Conservation (phyloP, 108 stramenopile species). For the Fistulifera pelliculosa region DNA sequence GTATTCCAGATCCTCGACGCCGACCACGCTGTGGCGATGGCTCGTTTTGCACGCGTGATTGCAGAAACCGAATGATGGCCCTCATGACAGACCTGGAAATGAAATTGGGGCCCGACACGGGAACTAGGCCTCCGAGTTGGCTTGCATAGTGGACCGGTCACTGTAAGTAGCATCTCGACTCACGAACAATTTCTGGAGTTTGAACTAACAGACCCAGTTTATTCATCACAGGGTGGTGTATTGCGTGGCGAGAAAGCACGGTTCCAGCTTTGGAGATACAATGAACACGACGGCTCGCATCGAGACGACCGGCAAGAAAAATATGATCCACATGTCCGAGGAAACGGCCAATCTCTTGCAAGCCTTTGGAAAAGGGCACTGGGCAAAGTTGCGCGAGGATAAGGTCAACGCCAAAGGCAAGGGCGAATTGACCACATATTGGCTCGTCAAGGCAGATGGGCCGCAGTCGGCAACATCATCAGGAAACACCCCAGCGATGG, state of each 20-base stretch:
- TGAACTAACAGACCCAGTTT: not conserved
- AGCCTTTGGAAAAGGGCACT: slow-evolving; percentile 18
- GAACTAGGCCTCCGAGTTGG: slow-evolving; percentile 12
- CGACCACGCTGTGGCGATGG: slow-evolving; percentile 15
- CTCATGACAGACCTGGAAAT: slow-evolving; percentile 6
- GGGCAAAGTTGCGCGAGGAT: slow-evolving; percentile 15
- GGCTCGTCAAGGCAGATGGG: slow-evolving; percentile 5
- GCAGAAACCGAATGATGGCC: not conserved
- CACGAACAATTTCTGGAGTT: not conserved
- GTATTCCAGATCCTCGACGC: slow-evolving; percentile 6
- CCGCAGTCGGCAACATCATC: not conserved
- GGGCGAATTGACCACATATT: slow-evolving; percentile 19
- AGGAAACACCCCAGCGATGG: not conserved
- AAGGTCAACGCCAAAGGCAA: slow-evolving; percentile 33
- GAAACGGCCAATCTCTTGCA: slow-evolving; percentile 32
- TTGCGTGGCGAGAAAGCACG: slow-evolving; percentile 24
- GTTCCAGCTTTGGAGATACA: slow-evolving; percentile 38
- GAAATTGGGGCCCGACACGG: slow-evolving; percentile 6
- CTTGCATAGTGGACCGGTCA: slow-evolving; percentile 10
- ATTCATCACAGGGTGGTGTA: slow-evolving; percentile 16
- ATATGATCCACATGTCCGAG: slow-evolving; percentile 24
- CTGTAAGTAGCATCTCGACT: not conserved
- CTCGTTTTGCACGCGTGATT: slow-evolving; percentile 12
- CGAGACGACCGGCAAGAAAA: slow-evolving; percentile 29
- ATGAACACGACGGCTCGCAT: slow-evolving; percentile 44